Evolutionary conservation across 2,329 filamentous ascomycete genomes (phyloP), one percentile per base, ranked within the genome.

Genomic region (Microdochium paspali): DNA sequence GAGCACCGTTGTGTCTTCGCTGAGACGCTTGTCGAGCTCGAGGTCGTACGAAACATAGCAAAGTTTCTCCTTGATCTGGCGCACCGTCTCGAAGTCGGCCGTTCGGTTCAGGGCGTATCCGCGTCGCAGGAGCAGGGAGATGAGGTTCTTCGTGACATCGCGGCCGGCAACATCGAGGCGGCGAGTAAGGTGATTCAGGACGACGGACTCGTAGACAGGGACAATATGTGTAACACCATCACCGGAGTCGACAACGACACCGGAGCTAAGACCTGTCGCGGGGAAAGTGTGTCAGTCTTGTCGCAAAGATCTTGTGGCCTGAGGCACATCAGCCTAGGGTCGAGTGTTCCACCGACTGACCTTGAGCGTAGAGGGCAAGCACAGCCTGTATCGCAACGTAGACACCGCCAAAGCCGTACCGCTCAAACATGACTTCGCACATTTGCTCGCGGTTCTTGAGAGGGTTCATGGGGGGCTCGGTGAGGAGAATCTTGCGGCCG

Each of bases 11-110:
- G 93, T 98, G 60, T 98, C 93, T 71, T 98, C 93, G 61, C 88
- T 94, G 54, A 98, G 81, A 57, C 87, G 84, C 72, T 97, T 90
- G 74, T 98, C 93, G 47, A 98, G 77, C 68, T 95, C 90, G 49
- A 98, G 80, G 66, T 98, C 93, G 74, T 97, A 98, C 12, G 90
- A 96, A 49, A 98, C 91, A 66, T 98, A 98, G 77, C 93, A 97
- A 46, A 98, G 85, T 77, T 98, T 98, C 77, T 98, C 93, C 74
- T 98, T 98, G 74, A 98, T 97, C 68, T 97, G 91, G 52, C 93
- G 87, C 48, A 98, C 93, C 3, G 93, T 98, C 70, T 98, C 93
- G 67, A 98, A 98, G 67, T 98, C 93, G 64, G 93, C 93, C 12
- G 93, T 98, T 66, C 93, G 83, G 80, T 98, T 98, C 53, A 98